A percentile compares a stretch with the other conserved stretches of the same genome.
Evolutionary conservation across 2,329 filamentous ascomycete genomes (phyloP).

Genomic region (Apiospora saccharicola): DNA sequence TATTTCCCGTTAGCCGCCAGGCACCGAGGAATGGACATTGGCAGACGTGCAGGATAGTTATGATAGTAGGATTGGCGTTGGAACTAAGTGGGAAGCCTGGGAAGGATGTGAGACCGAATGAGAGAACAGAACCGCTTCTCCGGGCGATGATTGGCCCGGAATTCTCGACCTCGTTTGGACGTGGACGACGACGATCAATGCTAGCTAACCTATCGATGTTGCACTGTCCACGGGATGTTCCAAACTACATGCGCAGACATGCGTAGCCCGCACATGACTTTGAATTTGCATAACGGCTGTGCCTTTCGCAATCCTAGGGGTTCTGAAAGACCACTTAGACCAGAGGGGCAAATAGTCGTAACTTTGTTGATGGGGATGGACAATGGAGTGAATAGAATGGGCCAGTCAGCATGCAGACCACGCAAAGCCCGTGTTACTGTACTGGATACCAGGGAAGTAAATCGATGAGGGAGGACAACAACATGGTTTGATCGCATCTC

Average conservation of each 20-base stretch:
- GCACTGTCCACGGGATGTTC: slow-evolving; percentile 7
- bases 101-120: slow-evolving; percentile 8
- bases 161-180: slow-evolving; percentile 16
- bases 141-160: slow-evolving; percentile 10
- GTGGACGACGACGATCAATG: slow-evolving; percentile 14
- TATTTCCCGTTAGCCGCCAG: slow-evolving; percentile 15
- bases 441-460: too few species aligned
- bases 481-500: neutral
- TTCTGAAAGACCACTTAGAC: neutral
- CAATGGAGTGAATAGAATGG: neutral
- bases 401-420: neutral
- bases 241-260: neutral
- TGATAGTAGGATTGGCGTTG: slow-evolving; percentile 16
- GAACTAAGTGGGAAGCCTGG: slow-evolving; percentile 20
- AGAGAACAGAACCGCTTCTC: slow-evolving; percentile 19
- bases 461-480: neutral
- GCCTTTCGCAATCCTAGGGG: neutral
- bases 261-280: neutral
- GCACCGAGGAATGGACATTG: neutral
- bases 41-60: slow-evolving; percentile 18
- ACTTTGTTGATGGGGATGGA: neutral
- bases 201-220: neutral
- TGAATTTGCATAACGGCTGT: slow-evolving; percentile 6
- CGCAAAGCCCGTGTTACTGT: neutral
- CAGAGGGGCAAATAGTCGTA: neutral